A percentile compares a stretch with the other conserved stretches of the same genome.
Evolutionary conservation across 1,284 basidiomycete genomes (phyloP).

Genomic region (Pseudozyma flocculosa): DNA sequence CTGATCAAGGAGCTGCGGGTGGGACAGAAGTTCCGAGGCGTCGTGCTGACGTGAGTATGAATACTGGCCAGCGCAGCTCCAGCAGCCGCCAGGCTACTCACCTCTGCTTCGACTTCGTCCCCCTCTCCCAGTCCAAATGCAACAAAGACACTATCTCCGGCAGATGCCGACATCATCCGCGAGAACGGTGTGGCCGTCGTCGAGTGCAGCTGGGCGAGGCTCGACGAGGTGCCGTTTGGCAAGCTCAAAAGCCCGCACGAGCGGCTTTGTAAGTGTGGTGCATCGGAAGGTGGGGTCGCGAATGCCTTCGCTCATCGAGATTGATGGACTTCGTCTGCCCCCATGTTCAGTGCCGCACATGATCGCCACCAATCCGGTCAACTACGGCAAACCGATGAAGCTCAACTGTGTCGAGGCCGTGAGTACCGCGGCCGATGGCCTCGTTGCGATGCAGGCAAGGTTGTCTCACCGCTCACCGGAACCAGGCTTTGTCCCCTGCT

Average conservation of each 20-base stretch:
- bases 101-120: too few relatives aligned
- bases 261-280: conserved; percentile 78
- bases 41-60: conserved; percentile 90
- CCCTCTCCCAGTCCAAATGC: conserved; percentile 74
- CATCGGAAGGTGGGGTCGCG: too few relatives aligned
- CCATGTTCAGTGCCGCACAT: conserved; percentile 50
- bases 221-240: conserved; percentile 89
- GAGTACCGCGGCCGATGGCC: too few relatives aligned
- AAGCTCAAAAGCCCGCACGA: conserved; percentile 93
- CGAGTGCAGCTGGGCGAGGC: conserved; percentile 93
- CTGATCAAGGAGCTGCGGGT: conserved; percentile 81
- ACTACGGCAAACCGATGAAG: conserved; percentile 55
- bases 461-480: too few relatives aligned
- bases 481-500: too few relatives aligned
- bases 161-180: conserved; percentile 78
- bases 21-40: conserved; percentile 82
- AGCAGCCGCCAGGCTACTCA: too few relatives aligned
- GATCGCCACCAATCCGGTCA: conserved; percentile 56
- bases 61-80: too few relatives aligned
- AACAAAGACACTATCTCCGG: conserved; percentile 75
- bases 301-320: too few relatives aligned
- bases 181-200: conserved; percentile 85
- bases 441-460: too few relatives aligned
- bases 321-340: too few relatives aligned
- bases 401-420: conserved; percentile 55